Evolutionary conservation across 1,139 yeast species (phyloP).

Genomic region (Yamadazyma taylorii): DNA sequence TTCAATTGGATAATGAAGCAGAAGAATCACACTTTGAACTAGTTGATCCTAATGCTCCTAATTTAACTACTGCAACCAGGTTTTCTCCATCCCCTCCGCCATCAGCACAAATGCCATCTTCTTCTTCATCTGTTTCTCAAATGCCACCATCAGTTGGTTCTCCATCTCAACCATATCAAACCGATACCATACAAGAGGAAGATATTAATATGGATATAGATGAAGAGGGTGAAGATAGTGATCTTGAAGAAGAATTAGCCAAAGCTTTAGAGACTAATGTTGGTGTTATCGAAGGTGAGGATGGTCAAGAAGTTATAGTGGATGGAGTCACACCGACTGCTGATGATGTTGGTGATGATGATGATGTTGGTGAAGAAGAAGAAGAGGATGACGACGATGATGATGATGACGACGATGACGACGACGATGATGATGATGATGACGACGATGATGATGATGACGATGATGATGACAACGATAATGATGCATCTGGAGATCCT

Average conservation of each 20-base stretch:
- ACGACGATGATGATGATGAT: slow-evolving; percentile 21
- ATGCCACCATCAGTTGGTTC: slow-evolving; percentile 21
- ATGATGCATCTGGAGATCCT: slow-evolving; percentile 29
- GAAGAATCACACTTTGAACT: slow-evolving; percentile 80
- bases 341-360: slow-evolving; percentile 9
- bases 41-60: slow-evolving; percentile 49
- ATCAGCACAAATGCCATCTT: slow-evolving; percentile 13
- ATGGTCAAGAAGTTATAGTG: slow-evolving; percentile 13
- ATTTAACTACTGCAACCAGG: slow-evolving; percentile 16
- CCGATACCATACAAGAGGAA: slow-evolving; percentile 7
- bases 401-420: slow-evolving; percentile 14
- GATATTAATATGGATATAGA: slow-evolving; percentile 19
- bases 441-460: slow-evolving; percentile 29
- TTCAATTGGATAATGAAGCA: slow-evolving; percentile 78
- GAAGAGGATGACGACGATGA: slow-evolving; percentile 13
- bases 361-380: too few species aligned
- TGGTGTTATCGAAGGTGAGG: slow-evolving; percentile 11
- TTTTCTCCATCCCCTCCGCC: slow-evolving; percentile 19
- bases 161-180: slow-evolving; percentile 8
- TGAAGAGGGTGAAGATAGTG: slow-evolving; percentile 24
- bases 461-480: slow-evolving; percentile 31
- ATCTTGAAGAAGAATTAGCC: slow-evolving; percentile 42
- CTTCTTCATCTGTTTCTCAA: neutral
- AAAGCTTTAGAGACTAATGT: slow-evolving; percentile 32
- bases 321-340: slow-evolving; percentile 16